Conservation (phyloP, 768 basidiomycete species). For the Dacryopinax primogenitus region DNA sequence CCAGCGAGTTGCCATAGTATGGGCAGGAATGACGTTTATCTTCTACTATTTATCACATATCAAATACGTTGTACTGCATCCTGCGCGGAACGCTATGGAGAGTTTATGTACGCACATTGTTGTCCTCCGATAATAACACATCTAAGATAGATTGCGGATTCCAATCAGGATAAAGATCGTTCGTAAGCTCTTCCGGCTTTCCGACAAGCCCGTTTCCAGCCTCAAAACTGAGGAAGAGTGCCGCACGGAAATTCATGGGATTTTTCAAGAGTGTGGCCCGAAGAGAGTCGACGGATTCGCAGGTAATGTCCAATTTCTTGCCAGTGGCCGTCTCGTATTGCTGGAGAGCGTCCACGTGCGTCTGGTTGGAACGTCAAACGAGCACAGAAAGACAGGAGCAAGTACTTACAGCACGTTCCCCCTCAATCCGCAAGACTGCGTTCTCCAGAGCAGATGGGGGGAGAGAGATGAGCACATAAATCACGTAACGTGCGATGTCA, state of each 20-base stretch:
- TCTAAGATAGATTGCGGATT: background rate
- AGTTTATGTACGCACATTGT: background rate
- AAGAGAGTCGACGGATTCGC: background rate
- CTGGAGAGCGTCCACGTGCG: background rate
- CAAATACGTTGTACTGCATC: background rate
- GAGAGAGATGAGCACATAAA: slow-evolving; percentile 16
- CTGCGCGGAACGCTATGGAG: background rate
- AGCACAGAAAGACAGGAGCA: background rate
- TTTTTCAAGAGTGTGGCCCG: background rate
- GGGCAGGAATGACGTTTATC: too few relatives aligned
- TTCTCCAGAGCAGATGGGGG: slow-evolving; percentile 12
- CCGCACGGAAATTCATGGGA: background rate
- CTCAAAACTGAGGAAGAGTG: background rate
- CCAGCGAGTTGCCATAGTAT: too few relatives aligned
- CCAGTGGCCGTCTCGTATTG: background rate
- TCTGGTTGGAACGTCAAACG: background rate
- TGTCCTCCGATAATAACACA: background rate
- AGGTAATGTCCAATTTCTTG: background rate
- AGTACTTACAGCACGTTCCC: background rate
- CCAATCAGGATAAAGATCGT: background rate
- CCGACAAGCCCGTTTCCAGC: background rate
- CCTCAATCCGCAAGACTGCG: background rate
- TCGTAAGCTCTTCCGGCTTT: background rate
- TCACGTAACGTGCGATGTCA: slow-evolving; percentile 20
- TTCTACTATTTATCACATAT: too few relatives aligned